Evolutionary conservation across 2,329 filamentous ascomycete species (phyloP), one percentile per base, ranked within the genome.

Genomic region (Chaetomium olivaceum): DNA sequence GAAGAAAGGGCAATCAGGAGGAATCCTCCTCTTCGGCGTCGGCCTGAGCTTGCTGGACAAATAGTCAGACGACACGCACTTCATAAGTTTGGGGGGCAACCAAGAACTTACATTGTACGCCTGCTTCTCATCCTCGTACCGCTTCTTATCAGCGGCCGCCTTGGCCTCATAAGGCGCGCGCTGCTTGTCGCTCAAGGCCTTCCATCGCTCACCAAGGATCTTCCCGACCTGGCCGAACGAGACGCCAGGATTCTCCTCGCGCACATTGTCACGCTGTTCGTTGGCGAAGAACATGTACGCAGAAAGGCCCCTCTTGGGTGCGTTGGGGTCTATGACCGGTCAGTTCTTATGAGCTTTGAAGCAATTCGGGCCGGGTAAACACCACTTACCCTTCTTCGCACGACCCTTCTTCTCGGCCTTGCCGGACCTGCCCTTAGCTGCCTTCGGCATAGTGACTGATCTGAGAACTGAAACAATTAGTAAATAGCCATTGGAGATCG

Each of bases 251-350:
- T 98, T 98, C 82, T 98, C 94, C 79, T 97, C 93, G 75, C 95
- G 92, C 74, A 99, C 95, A 80, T 95, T 96, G 78, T 98, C 94
- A 74, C 95, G 93, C 83, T 97, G 92, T 83, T 98, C 95, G 78
- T 98, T 98, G 88, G 95, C 95, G 80, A 98, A 99, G 90, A 98
- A 98, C 95, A 99, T 99, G 89, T 99, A 99, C 71, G 95, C 95
- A 62, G 95, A 98, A 59, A 99, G 92, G 85, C 94, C 95, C 82
- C 95, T 93, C 93, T 98, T 99, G 80, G 95, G 95, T 68, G 93
- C 94, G 82, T 97, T 97, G 81, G 93, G 93, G 82, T 97, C 93
- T 96, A 75, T 16, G 14, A 23, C 31, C 12, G 7, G 61, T 69
- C 7, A 67, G 68, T 31, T 33, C n/a, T n/a, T 21, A 46, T 16